A percentile compares a stretch with the other conserved stretches of the same genome.
phyloP scores from a whole-genome alignment of 2,329 filamentous ascomycete species.

The Cucurbitaria berberidis region DNA sequence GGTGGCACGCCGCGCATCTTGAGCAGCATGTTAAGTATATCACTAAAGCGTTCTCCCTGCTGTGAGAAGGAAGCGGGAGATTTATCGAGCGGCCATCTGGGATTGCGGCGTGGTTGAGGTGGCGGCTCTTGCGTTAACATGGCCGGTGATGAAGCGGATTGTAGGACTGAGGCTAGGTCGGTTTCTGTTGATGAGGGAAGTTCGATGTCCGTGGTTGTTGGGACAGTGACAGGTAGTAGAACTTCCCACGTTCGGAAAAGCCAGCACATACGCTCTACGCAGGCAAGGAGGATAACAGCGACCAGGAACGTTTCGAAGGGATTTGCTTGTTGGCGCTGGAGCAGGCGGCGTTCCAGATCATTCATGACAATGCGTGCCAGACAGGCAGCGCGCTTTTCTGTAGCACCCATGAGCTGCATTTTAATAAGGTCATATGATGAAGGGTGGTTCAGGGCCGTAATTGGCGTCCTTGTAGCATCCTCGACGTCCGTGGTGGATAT shows the following conservation, averaged over 20 bases:
- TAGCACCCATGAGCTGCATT: constrained; percentile 61
- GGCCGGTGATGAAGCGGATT: constrained; percentile 19
- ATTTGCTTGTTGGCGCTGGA: constrained; percentile 63
- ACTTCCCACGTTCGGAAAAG: constrained; percentile 61
- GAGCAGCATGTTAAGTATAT: constrained; percentile 63
- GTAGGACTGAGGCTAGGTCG: constrained; percentile 33
- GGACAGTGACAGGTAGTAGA: constrained; percentile 1
- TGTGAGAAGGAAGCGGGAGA: constrained; percentile 58
- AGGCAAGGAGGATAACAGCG: constrained; percentile 63
- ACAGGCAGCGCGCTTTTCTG: constrained; percentile 61
- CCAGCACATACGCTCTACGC: constrained; percentile 66
- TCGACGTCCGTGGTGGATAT: constrained; percentile 40
- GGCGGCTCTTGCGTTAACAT: constrained; percentile 3
- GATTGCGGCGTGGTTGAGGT: constrained; percentile 22
- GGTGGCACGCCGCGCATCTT: constrained; percentile 61
- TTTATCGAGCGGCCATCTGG: constrained; percentile 61
- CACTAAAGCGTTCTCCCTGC: constrained; percentile 64
- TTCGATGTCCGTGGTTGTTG: constrained; percentile 3
- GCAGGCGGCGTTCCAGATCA: constrained; percentile 64
- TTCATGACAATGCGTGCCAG: constrained; percentile 63
- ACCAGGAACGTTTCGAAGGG: constrained; percentile 66
- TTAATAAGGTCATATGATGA: constrained; percentile 59
- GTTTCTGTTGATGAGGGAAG: constrained; percentile 12
- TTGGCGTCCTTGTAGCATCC: constrained; percentile 34
- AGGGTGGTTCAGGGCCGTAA: constrained; percentile 40